Conservation (phyloP, 768 basidiomycete species). For the Glaciozyma antarctica region DNA sequence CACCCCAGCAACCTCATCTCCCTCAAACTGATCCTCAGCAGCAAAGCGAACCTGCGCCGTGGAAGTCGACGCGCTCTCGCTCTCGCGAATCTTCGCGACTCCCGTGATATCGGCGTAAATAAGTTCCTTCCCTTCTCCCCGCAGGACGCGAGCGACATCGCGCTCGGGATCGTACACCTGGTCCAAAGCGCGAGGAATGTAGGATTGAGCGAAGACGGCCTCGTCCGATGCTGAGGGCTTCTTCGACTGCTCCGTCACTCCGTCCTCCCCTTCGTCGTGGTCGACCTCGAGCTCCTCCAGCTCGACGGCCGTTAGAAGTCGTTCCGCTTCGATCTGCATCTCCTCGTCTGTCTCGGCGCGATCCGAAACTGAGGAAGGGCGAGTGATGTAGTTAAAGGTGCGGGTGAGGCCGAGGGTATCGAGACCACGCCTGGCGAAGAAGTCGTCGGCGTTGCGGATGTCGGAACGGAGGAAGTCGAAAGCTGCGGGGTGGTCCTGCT, state of each 20-base stretch:
- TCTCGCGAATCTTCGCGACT: slow-evolving; percentile 41
- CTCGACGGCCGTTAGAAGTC: slow-evolving; percentile 33
- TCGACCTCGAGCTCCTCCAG: slow-evolving; percentile 33
- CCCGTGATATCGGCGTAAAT: slow-evolving; percentile 86
- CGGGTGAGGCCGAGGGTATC: slow-evolving; percentile 64
- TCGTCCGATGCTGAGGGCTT: slow-evolving; percentile 56
- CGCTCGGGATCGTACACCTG: slow-evolving; percentile 93
- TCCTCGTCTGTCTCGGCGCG: slow-evolving; percentile 26
- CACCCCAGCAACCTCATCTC: slow-evolving; percentile 3
- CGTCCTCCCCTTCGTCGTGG: slow-evolving; percentile 47
- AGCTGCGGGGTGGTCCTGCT: slow-evolving; percentile 91
- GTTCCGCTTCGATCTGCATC: slow-evolving; percentile 22
- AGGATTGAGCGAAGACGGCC: slow-evolving; percentile 75
- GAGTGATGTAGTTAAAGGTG: slow-evolving; percentile 80
- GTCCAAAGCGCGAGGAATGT: slow-evolving; percentile 83
- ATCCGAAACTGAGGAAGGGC: slow-evolving; percentile 40
- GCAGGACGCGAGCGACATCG: slow-evolving; percentile 64
- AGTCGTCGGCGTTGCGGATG: slow-evolving; percentile 85
- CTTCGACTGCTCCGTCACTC: slow-evolving; percentile 10
- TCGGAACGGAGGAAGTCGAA: slow-evolving; percentile 93
- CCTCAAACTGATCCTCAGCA: neutral
- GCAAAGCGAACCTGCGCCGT: no score
- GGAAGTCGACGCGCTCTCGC: neutral
- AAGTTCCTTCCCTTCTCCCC: slow-evolving; percentile 60
- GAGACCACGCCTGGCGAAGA: slow-evolving; percentile 69